phyloP scores from a whole-genome alignment of 768 basidiomycete genomes.

The Mycena filopes region DNA sequence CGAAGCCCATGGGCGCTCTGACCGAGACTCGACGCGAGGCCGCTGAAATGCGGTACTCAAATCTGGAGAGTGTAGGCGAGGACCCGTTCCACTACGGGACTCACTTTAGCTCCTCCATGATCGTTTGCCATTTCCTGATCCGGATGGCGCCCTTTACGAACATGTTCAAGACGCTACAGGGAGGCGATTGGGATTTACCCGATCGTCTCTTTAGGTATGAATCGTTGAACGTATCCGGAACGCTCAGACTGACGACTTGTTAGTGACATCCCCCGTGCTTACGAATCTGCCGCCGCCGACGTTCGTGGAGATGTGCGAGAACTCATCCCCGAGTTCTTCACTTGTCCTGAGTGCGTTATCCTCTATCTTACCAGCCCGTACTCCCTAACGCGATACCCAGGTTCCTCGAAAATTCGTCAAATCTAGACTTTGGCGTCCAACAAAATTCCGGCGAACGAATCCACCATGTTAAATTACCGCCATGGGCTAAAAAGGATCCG shows the following conservation, averaged over 20 bases:
- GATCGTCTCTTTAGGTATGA: constrained; percentile 84
- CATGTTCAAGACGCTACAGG: constrained; percentile 95
- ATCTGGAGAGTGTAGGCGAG: constrained; percentile 83
- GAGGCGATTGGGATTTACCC: constrained; percentile 95
- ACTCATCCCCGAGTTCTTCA: constrained; percentile 90
- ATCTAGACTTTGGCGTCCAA: constrained; percentile 82
- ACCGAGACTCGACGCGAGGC: constrained; percentile 79
- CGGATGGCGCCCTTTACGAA: constrained; percentile 90
- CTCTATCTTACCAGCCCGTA: not conserved
- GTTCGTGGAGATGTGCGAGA: constrained; percentile 93
- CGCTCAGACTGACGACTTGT: constrained; percentile 1
- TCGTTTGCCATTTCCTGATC: constrained; percentile 94
- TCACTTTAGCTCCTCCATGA: constrained; percentile 97
- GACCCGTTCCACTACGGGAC: constrained; percentile 94
- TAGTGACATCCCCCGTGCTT: constrained; percentile 84
- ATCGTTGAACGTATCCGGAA: not conserved
- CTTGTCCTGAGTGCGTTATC: constrained; percentile 76
- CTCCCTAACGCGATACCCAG: constrained; percentile 48
- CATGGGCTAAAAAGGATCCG: constrained; percentile 90
- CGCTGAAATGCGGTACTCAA: constrained; percentile 78
- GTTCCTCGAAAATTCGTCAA: constrained; percentile 83
- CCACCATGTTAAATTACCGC: constrained; percentile 88
- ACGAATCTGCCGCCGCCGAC: constrained; percentile 86
- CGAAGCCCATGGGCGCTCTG: constrained; percentile 91
- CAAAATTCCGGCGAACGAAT: constrained; percentile 82